Percentiles rank a stretch among this genome's conserved stretches.
Conservation (phyloP, 768 basidiomycete genomes). For the Rhodotorula babjevae region DNA sequence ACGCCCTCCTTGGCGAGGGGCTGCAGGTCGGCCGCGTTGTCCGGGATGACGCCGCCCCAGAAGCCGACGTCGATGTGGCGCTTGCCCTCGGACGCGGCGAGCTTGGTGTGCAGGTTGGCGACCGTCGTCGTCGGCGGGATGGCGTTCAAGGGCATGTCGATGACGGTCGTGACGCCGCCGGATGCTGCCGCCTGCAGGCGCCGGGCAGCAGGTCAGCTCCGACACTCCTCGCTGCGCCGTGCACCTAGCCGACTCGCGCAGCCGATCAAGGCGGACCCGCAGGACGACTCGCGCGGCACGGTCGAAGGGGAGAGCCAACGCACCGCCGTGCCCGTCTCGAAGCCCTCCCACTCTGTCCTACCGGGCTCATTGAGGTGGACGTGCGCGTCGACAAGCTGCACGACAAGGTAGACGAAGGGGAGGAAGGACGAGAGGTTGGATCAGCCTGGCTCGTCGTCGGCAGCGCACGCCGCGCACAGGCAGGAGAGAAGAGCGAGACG, state of each 20-base stretch:
- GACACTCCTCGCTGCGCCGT: too few relatives aligned
- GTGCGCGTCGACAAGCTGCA: conserved; percentile 41
- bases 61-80: conserved; percentile 79
- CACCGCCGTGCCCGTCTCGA: conserved; percentile 38
- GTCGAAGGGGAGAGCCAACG: neutral
- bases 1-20: conserved; percentile 75
- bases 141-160: conserved; percentile 98
- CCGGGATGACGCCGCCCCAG: conserved; percentile 93
- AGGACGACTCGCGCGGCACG: neutral
- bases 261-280: neutral
- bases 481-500: neutral
- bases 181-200: conserved; percentile 64
- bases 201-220: too few relatives aligned
- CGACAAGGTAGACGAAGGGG: too few relatives aligned
- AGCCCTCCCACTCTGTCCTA: conserved; percentile 42
- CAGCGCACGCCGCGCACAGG: too few relatives aligned
- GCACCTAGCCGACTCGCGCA: too few relatives aligned
- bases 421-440: neutral
- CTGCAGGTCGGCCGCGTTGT: conserved; percentile 71
- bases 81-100: conserved; percentile 64
- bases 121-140: conserved; percentile 92
- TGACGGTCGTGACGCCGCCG: conserved; percentile 89
- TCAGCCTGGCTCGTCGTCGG: too few relatives aligned
- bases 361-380: conserved; percentile 44
- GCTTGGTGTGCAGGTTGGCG: conserved; percentile 66